A percentile compares a stretch with the other conserved stretches of the same genome.
These are phyloP conservation scores for Calycina herbarum DNA, from an alignment of 2,329 filamentous ascomycete genomes.

Conservation along the genomic window DNA sequence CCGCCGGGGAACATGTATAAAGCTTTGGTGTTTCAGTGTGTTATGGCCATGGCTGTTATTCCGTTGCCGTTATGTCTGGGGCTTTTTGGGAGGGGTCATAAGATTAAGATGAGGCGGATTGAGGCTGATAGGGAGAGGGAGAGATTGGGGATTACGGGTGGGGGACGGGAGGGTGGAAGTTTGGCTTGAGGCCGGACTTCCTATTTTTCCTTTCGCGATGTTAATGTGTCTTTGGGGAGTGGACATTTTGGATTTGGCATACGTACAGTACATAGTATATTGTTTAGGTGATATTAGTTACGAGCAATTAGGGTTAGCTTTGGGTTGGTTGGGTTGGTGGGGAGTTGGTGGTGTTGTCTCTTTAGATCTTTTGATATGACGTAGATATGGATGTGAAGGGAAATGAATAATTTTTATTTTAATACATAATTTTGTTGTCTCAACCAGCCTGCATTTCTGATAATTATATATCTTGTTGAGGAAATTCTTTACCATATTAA, in stretches of 20 bases:
- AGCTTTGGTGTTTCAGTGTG: conserved; percentile 76
- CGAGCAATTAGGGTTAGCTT: neutral
- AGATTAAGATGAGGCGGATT: conserved; percentile 52
- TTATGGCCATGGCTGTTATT: conserved; percentile 63
- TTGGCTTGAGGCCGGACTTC: neutral
- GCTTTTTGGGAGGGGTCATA: conserved; percentile 61
- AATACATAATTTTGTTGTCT: neutral
- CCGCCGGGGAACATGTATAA: conserved; percentile 73
- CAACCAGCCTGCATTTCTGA: too few relatives aligned
- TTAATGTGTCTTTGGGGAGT: neutral
- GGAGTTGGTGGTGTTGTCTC: neutral
- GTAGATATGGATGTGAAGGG: neutral
- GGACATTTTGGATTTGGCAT: neutral
- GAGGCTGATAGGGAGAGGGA: conserved; percentile 35
- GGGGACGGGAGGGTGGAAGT: conserved; percentile 2
- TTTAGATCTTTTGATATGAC: neutral
- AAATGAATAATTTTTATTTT: conserved; percentile 1
- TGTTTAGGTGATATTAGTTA: too few relatives aligned
- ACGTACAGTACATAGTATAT: neutral
- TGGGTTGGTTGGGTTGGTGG: neutral
- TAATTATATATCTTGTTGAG: too few relatives aligned
- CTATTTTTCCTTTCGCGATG: neutral
- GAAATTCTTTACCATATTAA: too few relatives aligned
- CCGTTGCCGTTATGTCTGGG: conserved; percentile 71
- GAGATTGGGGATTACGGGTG: conserved; percentile 19